phyloP scores from a whole-genome alignment of 23 red algal species.

The Gracilaria gracilis region DNA sequence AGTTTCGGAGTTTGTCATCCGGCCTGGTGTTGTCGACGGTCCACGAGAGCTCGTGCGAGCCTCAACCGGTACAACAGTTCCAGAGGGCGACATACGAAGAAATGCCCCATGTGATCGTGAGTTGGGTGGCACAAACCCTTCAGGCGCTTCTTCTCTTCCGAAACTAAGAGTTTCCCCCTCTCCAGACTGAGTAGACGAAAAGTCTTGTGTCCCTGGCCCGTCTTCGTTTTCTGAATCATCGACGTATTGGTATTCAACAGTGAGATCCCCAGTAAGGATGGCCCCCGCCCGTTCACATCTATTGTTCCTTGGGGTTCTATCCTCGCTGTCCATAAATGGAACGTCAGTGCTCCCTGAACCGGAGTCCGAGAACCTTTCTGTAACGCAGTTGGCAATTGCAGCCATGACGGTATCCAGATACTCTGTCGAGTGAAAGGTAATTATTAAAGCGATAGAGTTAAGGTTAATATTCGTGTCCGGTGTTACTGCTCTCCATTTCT shows the following conservation, averaged over 20 bases:
- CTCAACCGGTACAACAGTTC: background rate
- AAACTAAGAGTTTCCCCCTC: background rate
- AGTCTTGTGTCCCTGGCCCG: background rate
- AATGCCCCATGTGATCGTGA: background rate
- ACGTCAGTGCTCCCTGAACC: constrained; percentile 9
- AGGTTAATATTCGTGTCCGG: constrained; percentile 66
- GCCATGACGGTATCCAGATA: constrained; percentile 68
- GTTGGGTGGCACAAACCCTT: background rate
- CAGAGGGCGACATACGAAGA: background rate
- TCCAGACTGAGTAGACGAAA: constrained; percentile 15
- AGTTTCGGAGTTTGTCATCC: background rate
- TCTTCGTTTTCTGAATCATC: constrained; percentile 42
- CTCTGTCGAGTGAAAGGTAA: constrained; percentile 68
- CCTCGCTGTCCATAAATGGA: constrained; percentile 19
- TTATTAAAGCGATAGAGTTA: constrained; percentile 66
- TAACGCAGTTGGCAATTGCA: constrained; percentile 38
- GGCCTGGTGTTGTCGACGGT: background rate
- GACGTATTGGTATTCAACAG: constrained; percentile 34
- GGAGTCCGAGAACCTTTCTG: constrained; percentile 4
- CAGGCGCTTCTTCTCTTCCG: background rate
- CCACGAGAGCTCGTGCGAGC: background rate
- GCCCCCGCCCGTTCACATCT: constrained; percentile 35
- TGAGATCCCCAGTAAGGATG: constrained; percentile 19
- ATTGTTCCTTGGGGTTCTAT: constrained; percentile 12
- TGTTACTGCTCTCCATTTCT: constrained; percentile 70